Evolutionary conservation across 768 basidiomycete species (phyloP).

Genomic region (Boletales sp.): DNA sequence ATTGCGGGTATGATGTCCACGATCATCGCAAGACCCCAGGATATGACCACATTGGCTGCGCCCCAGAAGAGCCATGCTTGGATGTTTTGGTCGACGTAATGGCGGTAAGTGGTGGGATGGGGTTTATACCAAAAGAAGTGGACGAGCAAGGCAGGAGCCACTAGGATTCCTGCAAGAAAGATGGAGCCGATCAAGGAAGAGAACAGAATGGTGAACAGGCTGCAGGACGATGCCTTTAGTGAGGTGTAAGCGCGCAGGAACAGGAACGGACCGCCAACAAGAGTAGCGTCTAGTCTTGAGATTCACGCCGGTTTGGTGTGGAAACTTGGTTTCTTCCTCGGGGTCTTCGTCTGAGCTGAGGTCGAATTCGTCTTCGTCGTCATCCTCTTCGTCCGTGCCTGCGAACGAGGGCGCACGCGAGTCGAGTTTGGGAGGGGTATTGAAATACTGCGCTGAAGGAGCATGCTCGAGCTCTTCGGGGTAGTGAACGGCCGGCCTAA

Average conservation of each 20-base stretch:
- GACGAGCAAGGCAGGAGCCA: constrained; percentile 58
- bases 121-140: constrained; percentile 71
- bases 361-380: constrained; percentile 58
- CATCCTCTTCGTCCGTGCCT: constrained; percentile 55
- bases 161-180: constrained; percentile 58
- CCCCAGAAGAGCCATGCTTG: constrained; percentile 83
- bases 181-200: constrained; percentile 72
- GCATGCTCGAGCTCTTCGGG: constrained; percentile 37
- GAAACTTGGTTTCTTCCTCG: constrained; percentile 66
- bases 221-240: constrained; percentile 22
- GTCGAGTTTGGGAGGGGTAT: constrained; percentile 32
- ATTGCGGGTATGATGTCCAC: constrained; percentile 65
- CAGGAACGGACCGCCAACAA: constrained; percentile 45
- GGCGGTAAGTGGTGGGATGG: constrained; percentile 51
- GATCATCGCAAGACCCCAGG: constrained; percentile 74
- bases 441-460: constrained; percentile 16
- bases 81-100: constrained; percentile 60
- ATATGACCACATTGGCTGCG: constrained; percentile 71
- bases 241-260: neutral
- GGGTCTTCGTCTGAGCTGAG: constrained; percentile 78
- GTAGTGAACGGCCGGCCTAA: constrained; percentile 52
- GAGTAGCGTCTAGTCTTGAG: constrained; percentile 47
- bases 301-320: constrained; percentile 52
- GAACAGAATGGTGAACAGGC: constrained; percentile 59
- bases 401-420: constrained; percentile 43